Conservation (phyloP, 257 asterid species). For the Thymus quinquecostatus region DNA sequence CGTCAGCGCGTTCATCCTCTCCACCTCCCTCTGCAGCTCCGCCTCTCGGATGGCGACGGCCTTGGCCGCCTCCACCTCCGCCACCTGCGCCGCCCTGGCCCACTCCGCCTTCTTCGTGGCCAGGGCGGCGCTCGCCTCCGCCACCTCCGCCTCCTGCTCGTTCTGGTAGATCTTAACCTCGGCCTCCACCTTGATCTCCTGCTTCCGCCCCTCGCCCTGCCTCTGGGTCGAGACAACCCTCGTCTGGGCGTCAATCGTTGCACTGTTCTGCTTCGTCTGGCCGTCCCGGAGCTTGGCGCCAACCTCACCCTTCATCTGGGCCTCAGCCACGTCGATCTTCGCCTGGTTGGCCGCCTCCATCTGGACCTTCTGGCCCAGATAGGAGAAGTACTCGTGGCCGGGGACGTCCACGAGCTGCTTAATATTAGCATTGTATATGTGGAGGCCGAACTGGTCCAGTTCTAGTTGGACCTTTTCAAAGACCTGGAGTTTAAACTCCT, state of each 20-base stretch:
- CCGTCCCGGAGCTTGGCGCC: slow-evolving; percentile 60
- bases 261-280: slow-evolving; percentile 57
- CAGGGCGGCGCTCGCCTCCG: slow-evolving; percentile 55
- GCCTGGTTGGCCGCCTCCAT: slow-evolving; percentile 80
- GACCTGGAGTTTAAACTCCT: slow-evolving; percentile 60
- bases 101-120: slow-evolving; percentile 70
- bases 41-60: slow-evolving; percentile 68
- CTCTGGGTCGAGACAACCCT: slow-evolving; percentile 56
- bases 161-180: slow-evolving; percentile 62
- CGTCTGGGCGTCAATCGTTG: slow-evolving; percentile 68
- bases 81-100: slow-evolving; percentile 59
- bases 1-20: slow-evolving; percentile 59
- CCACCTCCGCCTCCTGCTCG: slow-evolving; percentile 62
- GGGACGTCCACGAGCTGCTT: slow-evolving; percentile 72
- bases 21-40: slow-evolving; percentile 61
- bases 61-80: slow-evolving; percentile 63
- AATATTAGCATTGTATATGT: slow-evolving; percentile 70
- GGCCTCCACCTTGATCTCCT: slow-evolving; percentile 53
- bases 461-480: slow-evolving; percentile 69
- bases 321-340: slow-evolving; percentile 59
- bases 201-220: slow-evolving; percentile 60
- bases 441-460: slow-evolving; percentile 62
- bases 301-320: slow-evolving; percentile 68
- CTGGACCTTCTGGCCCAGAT: slow-evolving; percentile 66
- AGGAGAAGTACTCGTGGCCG: slow-evolving; percentile 72